Base-by-base conservation (phyloP, 495 filamentous ascomycete species). In the Copromyces sp. region DNA sequence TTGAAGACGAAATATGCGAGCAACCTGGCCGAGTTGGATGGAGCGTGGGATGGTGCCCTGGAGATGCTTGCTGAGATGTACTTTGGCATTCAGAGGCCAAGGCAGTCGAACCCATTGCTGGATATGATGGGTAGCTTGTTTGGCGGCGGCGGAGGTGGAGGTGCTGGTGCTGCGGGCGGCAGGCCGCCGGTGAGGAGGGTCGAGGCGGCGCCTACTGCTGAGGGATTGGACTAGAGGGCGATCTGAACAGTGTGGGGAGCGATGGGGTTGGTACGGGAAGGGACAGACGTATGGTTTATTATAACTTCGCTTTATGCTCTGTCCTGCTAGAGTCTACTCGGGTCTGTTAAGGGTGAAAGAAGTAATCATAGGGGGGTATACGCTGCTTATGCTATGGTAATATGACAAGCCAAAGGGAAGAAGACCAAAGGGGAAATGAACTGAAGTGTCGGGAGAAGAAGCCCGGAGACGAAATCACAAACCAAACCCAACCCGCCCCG, bases 121-220 rank as follows among this genome's bases (percentile, higher is more conserved):
- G 96, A 98, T 77, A 98, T 99, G 94, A 97, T 98, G 94, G 92
- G 94, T 4, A 92, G 88, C 74, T 89, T 99, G 87, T 90, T 98
- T 79, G 93, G 94, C 8, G 94, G 93, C 69, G 89, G 88, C 8
- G 87, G 83, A 35, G 75, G 74, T 12, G 79, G 80, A 74, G 77
- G 86, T 75, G 81, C 81, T 78, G 77, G 83, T 76, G 81, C 74
- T 68, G 75, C 80, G 71, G 71, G 83, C 16, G 82, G 78, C 68
- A 82, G 83, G 44, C 83, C 83, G 69, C 78, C 83, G 9, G 71
- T 83, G 29, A 81, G 84, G 69, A 81, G 82, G 72, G 83, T 84
- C 68, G 81, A 84, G 45, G 81, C 77, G 71, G 82, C 81, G 75
- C 87, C 86, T 44, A 80, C 82, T 39, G 82, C 86, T 5, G 86